Percentiles rank a stretch among this genome's conserved stretches.
Evolutionary conservation across 2,329 filamentous ascomycete species (phyloP).

Genomic region (Botryosphaeria agaves): DNA sequence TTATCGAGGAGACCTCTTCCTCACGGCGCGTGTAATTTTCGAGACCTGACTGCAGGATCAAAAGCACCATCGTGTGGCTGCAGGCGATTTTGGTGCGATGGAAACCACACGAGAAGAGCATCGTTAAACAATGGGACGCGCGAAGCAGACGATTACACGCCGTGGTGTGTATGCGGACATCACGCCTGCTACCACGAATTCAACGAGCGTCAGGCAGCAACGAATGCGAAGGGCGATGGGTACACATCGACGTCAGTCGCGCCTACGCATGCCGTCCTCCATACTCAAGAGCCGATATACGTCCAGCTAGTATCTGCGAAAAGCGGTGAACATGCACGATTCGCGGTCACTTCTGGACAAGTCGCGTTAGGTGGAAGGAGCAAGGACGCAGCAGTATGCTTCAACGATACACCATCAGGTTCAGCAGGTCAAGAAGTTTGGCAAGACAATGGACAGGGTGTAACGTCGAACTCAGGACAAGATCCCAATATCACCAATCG

Average conservation of each 20-base stretch:
- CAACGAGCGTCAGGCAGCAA: neutral
- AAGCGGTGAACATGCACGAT: neutral
- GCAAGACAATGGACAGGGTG: neutral
- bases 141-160: conserved; percentile 13
- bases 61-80: conserved; percentile 32
- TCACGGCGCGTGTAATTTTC: conserved; percentile 35
- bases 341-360: neutral
- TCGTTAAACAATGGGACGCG: too few relatives aligned
- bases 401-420: too few relatives aligned
- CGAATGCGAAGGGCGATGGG: neutral
- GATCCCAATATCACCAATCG: neutral
- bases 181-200: conserved; percentile 37
- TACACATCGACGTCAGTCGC: neutral
- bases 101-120: too few relatives aligned
- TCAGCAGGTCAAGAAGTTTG: neutral
- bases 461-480: too few relatives aligned
- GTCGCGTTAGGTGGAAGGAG: neutral
- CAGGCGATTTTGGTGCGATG: conserved; percentile 31
- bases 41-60: conserved; percentile 25
- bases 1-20: conserved; percentile 19
- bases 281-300: conserved; percentile 1
- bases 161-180: conserved; percentile 36
- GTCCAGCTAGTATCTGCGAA: conserved; percentile 1
- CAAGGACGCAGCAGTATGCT: neutral
- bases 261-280: neutral